Evolutionary conservation across 2,329 filamentous ascomycete genomes (phyloP).

Genomic region (Fusarium pseudoanthophilum): DNA sequence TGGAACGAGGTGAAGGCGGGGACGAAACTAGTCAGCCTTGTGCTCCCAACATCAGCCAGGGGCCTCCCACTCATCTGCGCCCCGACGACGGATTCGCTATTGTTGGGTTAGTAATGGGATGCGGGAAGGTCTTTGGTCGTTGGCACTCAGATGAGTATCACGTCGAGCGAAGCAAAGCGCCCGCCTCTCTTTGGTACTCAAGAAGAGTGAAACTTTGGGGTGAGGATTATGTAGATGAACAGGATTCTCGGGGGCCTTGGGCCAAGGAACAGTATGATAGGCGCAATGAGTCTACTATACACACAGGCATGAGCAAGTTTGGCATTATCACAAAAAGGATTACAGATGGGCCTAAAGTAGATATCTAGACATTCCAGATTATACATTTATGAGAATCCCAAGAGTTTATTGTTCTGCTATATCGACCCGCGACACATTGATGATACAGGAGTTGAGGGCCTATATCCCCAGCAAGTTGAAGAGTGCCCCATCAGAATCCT

Average conservation of each 20-base stretch:
- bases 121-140: neutral
- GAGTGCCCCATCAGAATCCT: accelerated
- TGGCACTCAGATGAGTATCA: neutral
- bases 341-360: accelerated
- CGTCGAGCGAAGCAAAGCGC: neutral
- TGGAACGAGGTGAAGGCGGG: accelerated
- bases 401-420: neutral
- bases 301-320: neutral
- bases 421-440: accelerated
- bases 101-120: neutral
- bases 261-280: neutral
- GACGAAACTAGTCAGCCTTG: accelerated
- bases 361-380: accelerated
- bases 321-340: neutral
- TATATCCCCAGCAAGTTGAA: neutral
- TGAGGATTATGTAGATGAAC: neutral
- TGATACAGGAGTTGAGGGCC: neutral
- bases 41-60: accelerated
- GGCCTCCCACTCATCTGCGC: neutral
- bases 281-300: accelerated
- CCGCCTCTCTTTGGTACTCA: too few species aligned
- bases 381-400: accelerated
- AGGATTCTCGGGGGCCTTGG: accelerated
- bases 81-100: neutral
- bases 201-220: neutral